A percentile compares a stretch with the other conserved stretches of the same genome.
Conservation (phyloP, 1,139 yeast species). For the Kodamaea plutei region DNA sequence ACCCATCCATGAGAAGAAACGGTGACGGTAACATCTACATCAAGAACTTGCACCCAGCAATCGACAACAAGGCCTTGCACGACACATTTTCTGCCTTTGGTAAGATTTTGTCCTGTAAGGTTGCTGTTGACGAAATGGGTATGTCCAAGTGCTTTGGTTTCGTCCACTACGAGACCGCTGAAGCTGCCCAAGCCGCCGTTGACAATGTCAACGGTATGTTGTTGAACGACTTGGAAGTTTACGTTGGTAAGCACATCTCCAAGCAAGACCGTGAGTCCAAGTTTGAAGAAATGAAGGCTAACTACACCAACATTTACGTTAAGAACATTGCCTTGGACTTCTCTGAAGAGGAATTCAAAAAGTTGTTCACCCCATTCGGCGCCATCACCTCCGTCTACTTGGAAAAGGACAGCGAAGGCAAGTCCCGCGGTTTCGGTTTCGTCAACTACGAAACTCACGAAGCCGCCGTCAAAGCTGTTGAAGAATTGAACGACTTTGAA, state of each 20-base stretch:
- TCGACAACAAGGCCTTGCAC: slow-evolving; percentile 97
- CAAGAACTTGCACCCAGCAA: slow-evolving; percentile 97
- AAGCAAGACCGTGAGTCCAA: slow-evolving; percentile 95
- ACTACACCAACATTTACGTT: slow-evolving; percentile 92
- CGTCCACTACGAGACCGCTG: slow-evolving; percentile 93
- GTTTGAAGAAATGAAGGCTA: slow-evolving; percentile 86
- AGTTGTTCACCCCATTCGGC: slow-evolving; percentile 73
- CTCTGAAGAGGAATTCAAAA: slow-evolving; percentile 69
- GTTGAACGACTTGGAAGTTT: slow-evolving; percentile 94
- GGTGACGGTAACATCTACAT: slow-evolving; percentile 97
- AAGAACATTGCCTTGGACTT: slow-evolving; percentile 80
- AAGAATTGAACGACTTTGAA: slow-evolving; percentile 84
- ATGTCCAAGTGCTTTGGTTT: slow-evolving; percentile 95
- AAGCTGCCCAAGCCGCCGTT: slow-evolving; percentile 92
- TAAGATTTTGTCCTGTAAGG: slow-evolving; percentile 92
- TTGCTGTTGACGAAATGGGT: slow-evolving; percentile 92
- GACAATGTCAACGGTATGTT: slow-evolving; percentile 98
- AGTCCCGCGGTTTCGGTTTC: slow-evolving; percentile 94
- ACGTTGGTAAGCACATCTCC: slow-evolving; percentile 90
- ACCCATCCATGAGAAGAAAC: slow-evolving; percentile 91
- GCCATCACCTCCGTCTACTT: slow-evolving; percentile 79
- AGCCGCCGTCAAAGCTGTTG: slow-evolving; percentile 88
- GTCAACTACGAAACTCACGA: slow-evolving; percentile 87
- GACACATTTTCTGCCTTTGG: slow-evolving; percentile 98
- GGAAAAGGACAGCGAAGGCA: slow-evolving; percentile 82